phyloP scores from a whole-genome alignment of 495 filamentous ascomycete genomes.

The Astrothelium subdiscretum region DNA sequence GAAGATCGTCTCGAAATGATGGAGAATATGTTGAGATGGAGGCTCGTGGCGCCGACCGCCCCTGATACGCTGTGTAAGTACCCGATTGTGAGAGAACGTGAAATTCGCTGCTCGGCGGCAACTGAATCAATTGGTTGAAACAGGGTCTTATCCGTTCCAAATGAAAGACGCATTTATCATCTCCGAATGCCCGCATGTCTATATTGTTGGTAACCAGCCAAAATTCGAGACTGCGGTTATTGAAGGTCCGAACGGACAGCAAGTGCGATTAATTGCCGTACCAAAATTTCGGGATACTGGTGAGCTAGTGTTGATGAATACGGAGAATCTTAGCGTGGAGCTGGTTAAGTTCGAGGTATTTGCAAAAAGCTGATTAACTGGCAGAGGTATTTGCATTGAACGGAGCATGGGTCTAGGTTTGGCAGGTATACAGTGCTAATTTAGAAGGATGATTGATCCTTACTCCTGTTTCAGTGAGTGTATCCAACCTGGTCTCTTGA shows the following conservation, averaged over 20 bases:
- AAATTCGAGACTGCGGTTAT: slow-evolving; percentile 68
- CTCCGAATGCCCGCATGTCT: slow-evolving; percentile 76
- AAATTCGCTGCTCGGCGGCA: background rate
- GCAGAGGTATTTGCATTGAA: background rate
- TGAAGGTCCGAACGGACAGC: slow-evolving; percentile 49
- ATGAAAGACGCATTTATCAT: slow-evolving; percentile 79
- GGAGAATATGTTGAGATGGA: slow-evolving; percentile 85
- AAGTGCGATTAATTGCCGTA: slow-evolving; percentile 63
- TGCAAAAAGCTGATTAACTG: slow-evolving; percentile 16
- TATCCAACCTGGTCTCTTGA: too few species aligned
- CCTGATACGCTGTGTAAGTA: slow-evolving; percentile 88
- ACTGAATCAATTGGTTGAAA: background rate
- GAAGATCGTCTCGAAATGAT: slow-evolving; percentile 72
- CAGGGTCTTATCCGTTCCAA: slow-evolving; percentile 94
- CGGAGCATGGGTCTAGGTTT: background rate
- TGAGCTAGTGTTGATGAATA: slow-evolving; percentile 75
- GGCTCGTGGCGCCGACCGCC: slow-evolving; percentile 84
- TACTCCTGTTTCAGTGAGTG: too few species aligned
- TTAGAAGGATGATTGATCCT: too few species aligned
- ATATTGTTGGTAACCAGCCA: slow-evolving; percentile 81
- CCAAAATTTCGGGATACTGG: slow-evolving; percentile 72
- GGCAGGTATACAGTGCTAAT: too few species aligned
- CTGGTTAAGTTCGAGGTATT: slow-evolving; percentile 54
- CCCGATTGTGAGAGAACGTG: background rate
- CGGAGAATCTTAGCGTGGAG: slow-evolving; percentile 69